These are phyloP conservation scores for Trichophyton verrucosum DNA, from an alignment of 2,329 filamentous ascomycete genomes.

Conservation along the genomic window DNA sequence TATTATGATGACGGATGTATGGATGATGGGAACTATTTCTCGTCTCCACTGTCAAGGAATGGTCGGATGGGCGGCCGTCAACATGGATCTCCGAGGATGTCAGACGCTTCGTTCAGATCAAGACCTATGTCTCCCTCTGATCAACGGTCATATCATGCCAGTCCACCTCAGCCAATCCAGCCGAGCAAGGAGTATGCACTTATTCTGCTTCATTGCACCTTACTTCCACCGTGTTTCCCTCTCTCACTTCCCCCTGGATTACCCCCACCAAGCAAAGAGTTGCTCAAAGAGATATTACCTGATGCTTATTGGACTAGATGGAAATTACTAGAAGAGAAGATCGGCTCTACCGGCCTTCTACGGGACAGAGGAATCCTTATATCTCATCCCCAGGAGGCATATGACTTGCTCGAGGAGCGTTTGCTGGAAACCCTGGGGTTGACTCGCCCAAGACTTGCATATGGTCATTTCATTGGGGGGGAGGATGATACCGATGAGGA, in stretches of 20 bases:
- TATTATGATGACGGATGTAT: conserved; percentile 21
- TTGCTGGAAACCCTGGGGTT: conserved; percentile 49
- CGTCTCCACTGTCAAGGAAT: conserved; percentile 19
- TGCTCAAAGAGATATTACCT: conserved; percentile 41
- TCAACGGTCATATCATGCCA: conserved; percentile 23
- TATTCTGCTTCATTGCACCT: conserved; percentile 48
- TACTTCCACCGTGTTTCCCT: conserved; percentile 39
- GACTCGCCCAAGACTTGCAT: conserved; percentile 42
- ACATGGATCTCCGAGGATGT: conserved; percentile 15
- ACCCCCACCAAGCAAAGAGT: conserved; percentile 25
- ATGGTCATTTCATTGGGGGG: conserved; percentile 44
- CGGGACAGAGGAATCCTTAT: conserved; percentile 48
- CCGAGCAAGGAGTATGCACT: conserved; percentile 42
- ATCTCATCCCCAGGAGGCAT: conserved; percentile 50
- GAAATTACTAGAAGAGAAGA: conserved; percentile 44
- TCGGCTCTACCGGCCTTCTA: conserved; percentile 40
- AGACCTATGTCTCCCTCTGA: conserved; percentile 23
- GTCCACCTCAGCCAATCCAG: conserved; percentile 19
- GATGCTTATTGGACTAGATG: conserved; percentile 33
- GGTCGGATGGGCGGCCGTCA: conserved; percentile 5
- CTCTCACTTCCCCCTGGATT: conserved; percentile 34
- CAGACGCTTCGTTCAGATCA: conserved; percentile 23
- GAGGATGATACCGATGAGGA: conserved; percentile 17
- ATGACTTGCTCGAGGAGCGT: conserved; percentile 50
- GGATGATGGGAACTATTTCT: conserved; percentile 28